phyloP scores from a whole-genome alignment of 2,329 filamentous ascomycete species.

The Colletotrichum lini region DNA sequence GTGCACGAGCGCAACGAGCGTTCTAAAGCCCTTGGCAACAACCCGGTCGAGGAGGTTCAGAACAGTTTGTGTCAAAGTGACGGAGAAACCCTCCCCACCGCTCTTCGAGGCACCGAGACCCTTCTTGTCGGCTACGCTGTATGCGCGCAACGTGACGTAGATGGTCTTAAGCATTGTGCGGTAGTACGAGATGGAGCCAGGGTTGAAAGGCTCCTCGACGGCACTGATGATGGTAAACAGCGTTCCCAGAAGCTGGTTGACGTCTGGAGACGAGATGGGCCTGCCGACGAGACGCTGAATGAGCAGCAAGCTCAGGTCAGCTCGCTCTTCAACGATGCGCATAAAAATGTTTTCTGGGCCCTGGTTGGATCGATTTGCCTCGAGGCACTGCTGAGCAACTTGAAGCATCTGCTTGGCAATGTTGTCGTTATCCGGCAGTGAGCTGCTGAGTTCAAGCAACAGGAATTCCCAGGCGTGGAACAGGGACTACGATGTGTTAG shows the following conservation, averaged over 20 bases:
- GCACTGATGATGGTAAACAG: constrained; percentile 67
- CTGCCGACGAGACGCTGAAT: constrained; percentile 82
- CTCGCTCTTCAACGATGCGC: constrained; percentile 80
- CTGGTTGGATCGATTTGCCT: constrained; percentile 80
- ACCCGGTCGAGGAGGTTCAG: constrained; percentile 86
- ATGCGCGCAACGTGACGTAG: constrained; percentile 83
- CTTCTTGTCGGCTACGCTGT: constrained; percentile 59
- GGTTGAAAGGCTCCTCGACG: constrained; percentile 68
- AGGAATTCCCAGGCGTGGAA: constrained; percentile 93
- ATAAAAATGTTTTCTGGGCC: constrained; percentile 87
- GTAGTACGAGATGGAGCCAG: constrained; percentile 77
- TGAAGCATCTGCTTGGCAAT: constrained; percentile 80
- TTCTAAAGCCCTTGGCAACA: constrained; percentile 86
- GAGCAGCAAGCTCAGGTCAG: constrained; percentile 85
- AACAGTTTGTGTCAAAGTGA: constrained; percentile 71
- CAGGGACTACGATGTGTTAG: constrained; percentile 70
- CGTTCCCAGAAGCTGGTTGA: constrained; percentile 65
- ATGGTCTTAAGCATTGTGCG: constrained; percentile 87
- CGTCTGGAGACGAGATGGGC: constrained; percentile 63
- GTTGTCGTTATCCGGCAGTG: constrained; percentile 64
- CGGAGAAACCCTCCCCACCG: constrained; percentile 53
- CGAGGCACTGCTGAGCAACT: constrained; percentile 83
- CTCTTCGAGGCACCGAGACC: constrained; percentile 40
- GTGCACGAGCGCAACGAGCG: constrained; percentile 86
- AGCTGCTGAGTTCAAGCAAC: constrained; percentile 84